phyloP scores from a whole-genome alignment of 176 grass and related monocot species.

The Cenchrus americanus region DNA sequence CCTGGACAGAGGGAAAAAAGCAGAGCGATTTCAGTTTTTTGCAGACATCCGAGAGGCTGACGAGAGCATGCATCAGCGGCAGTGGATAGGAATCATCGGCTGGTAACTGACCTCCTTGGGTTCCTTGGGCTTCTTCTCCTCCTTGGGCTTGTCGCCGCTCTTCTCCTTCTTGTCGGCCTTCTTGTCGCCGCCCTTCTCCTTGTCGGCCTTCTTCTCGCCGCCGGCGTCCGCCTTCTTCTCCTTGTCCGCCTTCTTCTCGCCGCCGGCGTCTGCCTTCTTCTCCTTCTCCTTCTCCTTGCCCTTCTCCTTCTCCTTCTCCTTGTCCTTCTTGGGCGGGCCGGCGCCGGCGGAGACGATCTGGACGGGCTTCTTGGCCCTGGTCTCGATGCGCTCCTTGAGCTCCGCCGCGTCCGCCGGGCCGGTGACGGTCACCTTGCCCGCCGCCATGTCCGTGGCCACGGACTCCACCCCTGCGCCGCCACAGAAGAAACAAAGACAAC shows the following conservation, averaged over 20 bases:
- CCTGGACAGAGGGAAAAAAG: slow-evolving; percentile 14
- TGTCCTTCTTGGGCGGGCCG: slow-evolving; percentile 50
- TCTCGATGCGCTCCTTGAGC: slow-evolving; percentile 70
- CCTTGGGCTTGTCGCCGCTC: slow-evolving; percentile 55
- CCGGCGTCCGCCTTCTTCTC: slow-evolving; percentile 25
- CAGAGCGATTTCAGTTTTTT: slow-evolving; percentile 14
- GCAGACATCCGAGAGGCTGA: background rate
- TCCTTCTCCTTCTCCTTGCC: slow-evolving; percentile 14
- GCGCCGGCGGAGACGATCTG: slow-evolving; percentile 70
- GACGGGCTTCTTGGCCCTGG: slow-evolving; percentile 58
- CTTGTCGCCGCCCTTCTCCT: slow-evolving; percentile 32
- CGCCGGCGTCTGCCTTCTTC: slow-evolving; percentile 21
- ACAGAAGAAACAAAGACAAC: background rate
- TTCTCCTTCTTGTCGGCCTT: slow-evolving; percentile 32
- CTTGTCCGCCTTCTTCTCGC: slow-evolving; percentile 42
- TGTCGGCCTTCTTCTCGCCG: slow-evolving; percentile 22
- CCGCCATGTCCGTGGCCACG: slow-evolving; percentile 49
- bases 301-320: slow-evolving; percentile 22
- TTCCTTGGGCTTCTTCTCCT: slow-evolving; percentile 54
- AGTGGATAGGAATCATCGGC: background rate
- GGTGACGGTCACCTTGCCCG: slow-evolving; percentile 57
- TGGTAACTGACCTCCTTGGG: slow-evolving; percentile 53
- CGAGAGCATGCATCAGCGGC: background rate
- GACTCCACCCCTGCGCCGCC: slow-evolving; percentile 52
- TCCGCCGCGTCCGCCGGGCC: slow-evolving; percentile 58